Evolutionary conservation across 1,139 yeast species (phyloP).

Genomic region (Saccharomyces hybrid): DNA sequence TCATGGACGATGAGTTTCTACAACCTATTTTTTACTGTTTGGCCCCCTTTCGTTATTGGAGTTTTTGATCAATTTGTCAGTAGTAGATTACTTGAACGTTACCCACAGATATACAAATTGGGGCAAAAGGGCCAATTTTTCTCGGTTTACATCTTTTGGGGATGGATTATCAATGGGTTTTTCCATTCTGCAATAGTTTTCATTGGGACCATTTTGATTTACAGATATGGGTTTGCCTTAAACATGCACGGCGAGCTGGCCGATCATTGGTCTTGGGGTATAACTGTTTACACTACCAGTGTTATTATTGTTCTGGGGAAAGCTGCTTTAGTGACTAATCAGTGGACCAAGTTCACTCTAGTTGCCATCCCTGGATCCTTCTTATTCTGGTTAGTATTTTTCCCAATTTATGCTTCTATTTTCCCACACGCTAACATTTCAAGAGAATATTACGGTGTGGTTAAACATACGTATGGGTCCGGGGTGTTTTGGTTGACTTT

Average conservation of each 20-base stretch:
- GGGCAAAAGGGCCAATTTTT: conserved; percentile 87
- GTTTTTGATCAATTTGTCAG: conserved; percentile 94
- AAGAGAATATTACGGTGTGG: conserved; percentile 73
- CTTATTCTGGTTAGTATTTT: conserved; percentile 70
- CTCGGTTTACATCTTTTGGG: conserved; percentile 90
- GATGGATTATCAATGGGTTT: conserved; percentile 93
- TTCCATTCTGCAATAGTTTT: conserved; percentile 85
- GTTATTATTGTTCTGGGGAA: conserved; percentile 86
- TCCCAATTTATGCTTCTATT: conserved; percentile 78
- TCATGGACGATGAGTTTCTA: conserved; percentile 97
- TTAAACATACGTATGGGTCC: conserved; percentile 68
- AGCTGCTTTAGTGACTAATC: conserved; percentile 83
- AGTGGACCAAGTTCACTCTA: conserved; percentile 92
- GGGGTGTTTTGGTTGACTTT: conserved; percentile 79
- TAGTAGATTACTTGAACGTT: conserved; percentile 79
- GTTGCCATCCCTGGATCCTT: conserved; percentile 94
- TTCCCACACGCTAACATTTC: conserved; percentile 84
- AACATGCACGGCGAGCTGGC: conserved; percentile 59
- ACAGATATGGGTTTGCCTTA: conserved; percentile 58
- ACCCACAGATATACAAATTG: conserved; percentile 84
- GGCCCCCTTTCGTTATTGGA: conserved; percentile 94
- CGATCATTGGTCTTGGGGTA: conserved; percentile 95
- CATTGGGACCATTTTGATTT: conserved; percentile 63
- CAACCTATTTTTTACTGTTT: conserved; percentile 89
- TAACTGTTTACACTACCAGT: conserved; percentile 81